A percentile compares a stretch with the other conserved stretches of the same genome.
phyloP scores from a whole-genome alignment of 2,329 filamentous ascomycete species.

The Tothia fuscella region DNA sequence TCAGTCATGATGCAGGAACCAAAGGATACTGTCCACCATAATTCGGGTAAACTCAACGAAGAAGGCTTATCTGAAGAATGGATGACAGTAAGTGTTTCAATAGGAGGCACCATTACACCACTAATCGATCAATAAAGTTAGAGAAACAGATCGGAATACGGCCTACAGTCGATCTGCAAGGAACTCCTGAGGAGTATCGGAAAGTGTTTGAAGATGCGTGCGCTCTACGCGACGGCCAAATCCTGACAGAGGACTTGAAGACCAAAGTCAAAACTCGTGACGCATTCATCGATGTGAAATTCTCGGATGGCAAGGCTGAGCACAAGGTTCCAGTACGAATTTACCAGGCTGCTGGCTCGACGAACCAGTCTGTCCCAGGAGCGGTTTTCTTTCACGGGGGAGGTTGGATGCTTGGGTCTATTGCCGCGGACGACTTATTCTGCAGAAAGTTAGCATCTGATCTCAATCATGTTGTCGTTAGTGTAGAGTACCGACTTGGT shows the following conservation, averaged over 20 bases:
- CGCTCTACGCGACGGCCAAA: not conserved
- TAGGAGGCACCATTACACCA: not conserved
- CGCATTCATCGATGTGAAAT: not conserved
- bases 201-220: not conserved
- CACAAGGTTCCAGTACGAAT: slow-evolving; percentile 1
- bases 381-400: slow-evolving; percentile 1
- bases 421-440: slow-evolving; percentile 1
- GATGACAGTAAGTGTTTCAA: not conserved
- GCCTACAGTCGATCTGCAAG: not conserved
- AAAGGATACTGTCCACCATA: not conserved
- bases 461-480: not conserved
- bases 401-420: not conserved
- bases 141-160: not conserved
- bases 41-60: not conserved
- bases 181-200: not conserved
- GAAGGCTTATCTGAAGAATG: slow-evolving; percentile 4
- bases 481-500: slow-evolving; percentile 1
- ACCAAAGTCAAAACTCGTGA: not conserved
- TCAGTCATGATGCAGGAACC: not conserved
- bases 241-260: not conserved
- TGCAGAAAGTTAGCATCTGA: not conserved
- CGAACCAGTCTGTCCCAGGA: not conserved
- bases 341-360: not conserved
- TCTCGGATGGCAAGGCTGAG: not conserved
- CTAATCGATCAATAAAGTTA: not conserved